Percentiles rank a stretch among this genome's conserved stretches.
Evolutionary conservation across 2,329 filamentous ascomycete species (phyloP).

Genomic region (Boeremia exigua): DNA sequence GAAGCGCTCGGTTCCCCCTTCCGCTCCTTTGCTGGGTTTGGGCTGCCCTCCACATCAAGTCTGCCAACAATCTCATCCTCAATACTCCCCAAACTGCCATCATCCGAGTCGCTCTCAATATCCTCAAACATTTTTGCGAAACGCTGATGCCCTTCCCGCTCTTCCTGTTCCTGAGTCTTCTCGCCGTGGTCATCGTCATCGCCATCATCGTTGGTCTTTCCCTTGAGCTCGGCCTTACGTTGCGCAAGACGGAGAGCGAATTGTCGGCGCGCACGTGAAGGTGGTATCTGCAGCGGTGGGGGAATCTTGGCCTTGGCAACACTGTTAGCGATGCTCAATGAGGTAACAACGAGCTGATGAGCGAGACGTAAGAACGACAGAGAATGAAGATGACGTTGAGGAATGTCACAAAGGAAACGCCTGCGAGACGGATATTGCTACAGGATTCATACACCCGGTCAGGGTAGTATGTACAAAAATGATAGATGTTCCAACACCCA

Average conservation of each 20-base stretch:
- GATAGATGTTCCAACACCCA: slow-evolving; percentile 14
- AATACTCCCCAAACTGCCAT: slow-evolving; percentile 16
- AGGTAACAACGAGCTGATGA: slow-evolving; percentile 9
- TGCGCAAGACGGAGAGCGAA: slow-evolving; percentile 79
- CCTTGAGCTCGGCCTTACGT: slow-evolving; percentile 54
- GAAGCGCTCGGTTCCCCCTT: neutral
- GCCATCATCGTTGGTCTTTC: slow-evolving; percentile 24
- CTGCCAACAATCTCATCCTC: slow-evolving; percentile 15
- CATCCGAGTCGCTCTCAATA: slow-evolving; percentile 43
- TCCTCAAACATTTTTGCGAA: slow-evolving; percentile 45
- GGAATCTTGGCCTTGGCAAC: slow-evolving; percentile 24
- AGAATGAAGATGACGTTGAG: slow-evolving; percentile 3
- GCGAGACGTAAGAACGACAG: slow-evolving; percentile 6
- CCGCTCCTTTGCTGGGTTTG: slow-evolving; percentile 6
- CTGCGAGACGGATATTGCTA: slow-evolving; percentile 39
- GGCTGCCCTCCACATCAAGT: slow-evolving; percentile 8
- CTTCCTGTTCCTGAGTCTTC: slow-evolving; percentile 36
- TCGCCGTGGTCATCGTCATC: slow-evolving; percentile 18
- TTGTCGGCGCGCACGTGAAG: slow-evolving; percentile 84
- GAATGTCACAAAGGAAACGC: slow-evolving; percentile 19
- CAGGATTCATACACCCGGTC: slow-evolving; percentile 36
- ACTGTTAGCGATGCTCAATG: slow-evolving; percentile 53
- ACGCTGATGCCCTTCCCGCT: slow-evolving; percentile 41
- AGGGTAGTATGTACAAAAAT: slow-evolving; percentile 38
- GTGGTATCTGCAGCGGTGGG: slow-evolving; percentile 78